phyloP scores from a whole-genome alignment of 2,329 filamentous ascomycete genomes.

The Xylaria sp. region DNA sequence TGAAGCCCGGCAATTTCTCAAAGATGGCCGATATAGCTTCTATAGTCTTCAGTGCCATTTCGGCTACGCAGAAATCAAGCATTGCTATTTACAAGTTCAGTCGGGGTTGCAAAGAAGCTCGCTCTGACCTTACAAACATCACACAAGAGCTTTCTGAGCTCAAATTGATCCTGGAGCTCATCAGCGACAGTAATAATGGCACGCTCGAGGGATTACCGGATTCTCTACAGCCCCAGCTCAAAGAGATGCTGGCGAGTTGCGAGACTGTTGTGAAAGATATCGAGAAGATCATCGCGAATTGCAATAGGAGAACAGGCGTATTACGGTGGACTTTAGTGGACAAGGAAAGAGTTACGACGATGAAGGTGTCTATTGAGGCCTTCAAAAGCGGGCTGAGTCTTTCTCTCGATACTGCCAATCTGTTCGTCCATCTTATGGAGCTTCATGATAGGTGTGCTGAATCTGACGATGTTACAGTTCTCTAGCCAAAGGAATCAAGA shows the following conservation, averaged over 20 bases:
- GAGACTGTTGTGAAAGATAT: constrained; percentile 6
- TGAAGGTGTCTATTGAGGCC: constrained; percentile 14
- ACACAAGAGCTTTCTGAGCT: constrained; percentile 6
- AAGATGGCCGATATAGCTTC: background rate
- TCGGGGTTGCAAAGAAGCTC: constrained; percentile 17
- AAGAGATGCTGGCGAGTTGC: constrained; percentile 13
- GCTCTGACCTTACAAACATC: background rate
- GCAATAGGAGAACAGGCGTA: constrained; percentile 1
- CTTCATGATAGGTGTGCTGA: background rate
- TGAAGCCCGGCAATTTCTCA: too few species aligned
- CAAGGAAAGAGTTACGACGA: constrained; percentile 16
- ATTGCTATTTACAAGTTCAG: constrained; percentile 12
- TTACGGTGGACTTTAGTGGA: constrained; percentile 9
- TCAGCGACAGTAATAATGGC: constrained; percentile 5
- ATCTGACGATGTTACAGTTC: background rate
- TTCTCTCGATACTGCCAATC: constrained; percentile 13
- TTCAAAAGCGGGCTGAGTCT: constrained; percentile 14
- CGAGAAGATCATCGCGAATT: constrained; percentile 1
- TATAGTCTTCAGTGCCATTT: background rate
- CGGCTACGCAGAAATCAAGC: background rate
- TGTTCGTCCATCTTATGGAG: background rate
- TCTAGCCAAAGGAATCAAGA: constrained; percentile 3
- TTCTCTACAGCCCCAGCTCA: constrained; percentile 1
- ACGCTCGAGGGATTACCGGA: background rate
- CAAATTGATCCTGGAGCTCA: constrained; percentile 16